Evolutionary conservation across 805 yeast genomes (phyloP), one percentile per base, ranked within the genome.

Genomic region (Helenozyma rhizophorensis): DNA sequence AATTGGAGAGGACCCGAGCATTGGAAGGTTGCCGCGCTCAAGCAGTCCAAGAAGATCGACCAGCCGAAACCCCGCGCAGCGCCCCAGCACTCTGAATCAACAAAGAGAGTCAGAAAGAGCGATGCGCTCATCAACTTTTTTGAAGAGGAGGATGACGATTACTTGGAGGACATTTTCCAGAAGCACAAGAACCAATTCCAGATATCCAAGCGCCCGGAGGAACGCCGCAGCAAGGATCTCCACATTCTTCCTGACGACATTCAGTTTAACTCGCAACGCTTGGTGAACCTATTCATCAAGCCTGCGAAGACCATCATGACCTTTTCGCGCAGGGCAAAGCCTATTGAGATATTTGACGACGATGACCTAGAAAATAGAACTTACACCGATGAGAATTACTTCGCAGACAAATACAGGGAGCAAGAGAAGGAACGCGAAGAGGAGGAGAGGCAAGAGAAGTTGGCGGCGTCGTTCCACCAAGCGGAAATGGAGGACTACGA

Each of bases 1-100:
- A 83, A 78, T 53, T 89, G 97, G 96, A 74, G 94, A 18, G 97
- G 97, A 7, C 71, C 90, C 10, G 90, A 85, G 43, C 94, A 86
- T 58, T 90, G 97, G 97, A 83, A 83, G 57, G 82, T 90, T 10
- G 22, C 48, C 4, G 40, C 43, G 24, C 40, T 47, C 26, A 80
- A 76, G 47, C 68, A 68, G 43, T 44, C 62, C 17, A 62, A 60
- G 37, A 54, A 50, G 14, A 28, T 60, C 10, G 45, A 42, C 9
- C 50, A 42, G 21, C 17, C 24, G 12, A 23, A 18, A 8, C 32
- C 41, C 8, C 18, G 30, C n/a, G 21, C 14, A 3, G 21, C 31
- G 12, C 33, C 30, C 10, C 31, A 17, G 12, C 25, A 19, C 28
- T 36, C 23, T 3, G 36, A 30, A 7, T 29, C 34, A 4, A 27